A percentile compares a stretch with the other conserved stretches of the same genome.
Evolutionary conservation across 2,329 filamentous ascomycete species (phyloP).

Genomic region (Dothidotthia symphoricarpi): DNA sequence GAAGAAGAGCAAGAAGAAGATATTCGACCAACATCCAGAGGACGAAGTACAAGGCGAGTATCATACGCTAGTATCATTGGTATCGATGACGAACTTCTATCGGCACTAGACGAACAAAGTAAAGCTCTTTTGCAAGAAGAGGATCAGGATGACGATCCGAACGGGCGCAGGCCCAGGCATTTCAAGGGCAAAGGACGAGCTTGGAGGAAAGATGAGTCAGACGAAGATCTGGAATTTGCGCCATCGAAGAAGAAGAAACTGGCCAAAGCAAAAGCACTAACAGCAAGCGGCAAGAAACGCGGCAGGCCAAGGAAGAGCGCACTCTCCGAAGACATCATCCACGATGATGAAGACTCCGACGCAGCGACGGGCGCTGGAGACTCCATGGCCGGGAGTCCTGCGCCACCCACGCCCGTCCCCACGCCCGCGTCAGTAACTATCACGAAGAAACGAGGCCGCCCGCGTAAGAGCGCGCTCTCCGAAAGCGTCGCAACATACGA

Average conservation of each 20-base stretch:
- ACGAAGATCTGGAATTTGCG: slow-evolving; percentile 33
- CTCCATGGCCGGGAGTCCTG: background rate
- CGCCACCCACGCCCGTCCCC: no score
- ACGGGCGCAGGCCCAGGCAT: slow-evolving; percentile 17
- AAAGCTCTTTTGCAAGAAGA: slow-evolving; percentile 16
- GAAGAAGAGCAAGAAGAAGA: slow-evolving; percentile 13
- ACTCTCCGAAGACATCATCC: slow-evolving; percentile 18
- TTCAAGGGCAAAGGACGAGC: slow-evolving; percentile 36
- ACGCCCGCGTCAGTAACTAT: no score
- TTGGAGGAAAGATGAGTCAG: slow-evolving; percentile 34
- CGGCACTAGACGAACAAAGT: slow-evolving; percentile 13
- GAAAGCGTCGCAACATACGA: no score
- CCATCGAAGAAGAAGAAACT: slow-evolving; percentile 20
- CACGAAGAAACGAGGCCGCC: slow-evolving; percentile 3
- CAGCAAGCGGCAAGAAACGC: slow-evolving; percentile 13
- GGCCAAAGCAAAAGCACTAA: slow-evolving; percentile 1
- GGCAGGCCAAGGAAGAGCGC: slow-evolving; percentile 23
- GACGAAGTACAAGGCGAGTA: no score
- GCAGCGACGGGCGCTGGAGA: slow-evolving; percentile 2
- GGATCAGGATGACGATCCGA: slow-evolving; percentile 1
- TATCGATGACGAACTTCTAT: slow-evolving; percentile 12
- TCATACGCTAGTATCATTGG: slow-evolving; percentile 6
- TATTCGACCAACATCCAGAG: background rate
- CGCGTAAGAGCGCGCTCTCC: slow-evolving; percentile 20
- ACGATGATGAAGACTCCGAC: slow-evolving; percentile 16